These are phyloP conservation scores for Candolleomyces eurysporus DNA, from an alignment of 768 basidiomycete genomes.

Conservation along the genomic window DNA sequence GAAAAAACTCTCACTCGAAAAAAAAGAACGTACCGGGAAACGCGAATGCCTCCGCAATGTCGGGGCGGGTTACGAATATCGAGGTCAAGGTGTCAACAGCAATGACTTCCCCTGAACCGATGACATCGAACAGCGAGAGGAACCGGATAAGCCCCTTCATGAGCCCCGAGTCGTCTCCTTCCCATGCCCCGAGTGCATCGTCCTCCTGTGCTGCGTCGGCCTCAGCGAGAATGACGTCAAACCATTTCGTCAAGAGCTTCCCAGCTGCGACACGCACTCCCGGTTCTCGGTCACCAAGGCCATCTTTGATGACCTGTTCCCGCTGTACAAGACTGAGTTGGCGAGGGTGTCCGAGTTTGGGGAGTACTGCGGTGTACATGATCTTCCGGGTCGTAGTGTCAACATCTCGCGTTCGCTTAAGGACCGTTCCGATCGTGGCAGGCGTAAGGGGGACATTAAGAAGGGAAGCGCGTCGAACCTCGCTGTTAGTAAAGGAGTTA, in stretches of 20 bases:
- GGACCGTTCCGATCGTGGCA: slow-evolving; percentile 60
- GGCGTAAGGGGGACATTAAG: slow-evolving; percentile 68
- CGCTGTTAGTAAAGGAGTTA: slow-evolving; percentile 38
- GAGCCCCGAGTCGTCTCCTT: slow-evolving; percentile 44
- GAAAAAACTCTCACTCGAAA: background rate
- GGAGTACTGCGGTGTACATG: slow-evolving; percentile 69
- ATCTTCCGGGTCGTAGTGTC: slow-evolving; percentile 79
- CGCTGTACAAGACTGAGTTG: slow-evolving; percentile 77
- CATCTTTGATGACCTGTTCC: slow-evolving; percentile 81
- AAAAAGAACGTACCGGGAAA: slow-evolving; percentile 62
- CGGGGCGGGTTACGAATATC: slow-evolving; percentile 69
- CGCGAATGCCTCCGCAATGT: slow-evolving; percentile 66
- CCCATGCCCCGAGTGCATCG: slow-evolving; percentile 31
- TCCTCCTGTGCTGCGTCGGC: slow-evolving; percentile 27
- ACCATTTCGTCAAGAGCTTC: slow-evolving; percentile 78
- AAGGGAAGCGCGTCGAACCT: slow-evolving; percentile 89
- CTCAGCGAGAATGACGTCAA: slow-evolving; percentile 55
- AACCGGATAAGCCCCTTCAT: slow-evolving; percentile 47
- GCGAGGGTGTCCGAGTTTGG: slow-evolving; percentile 59
- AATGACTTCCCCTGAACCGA: slow-evolving; percentile 64
- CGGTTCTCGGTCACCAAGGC: slow-evolving; percentile 86
- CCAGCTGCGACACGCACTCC: slow-evolving; percentile 79
- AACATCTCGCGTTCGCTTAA: slow-evolving; percentile 81
- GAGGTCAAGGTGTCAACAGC: slow-evolving; percentile 82
- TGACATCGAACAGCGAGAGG: slow-evolving; percentile 54